phyloP scores from a whole-genome alignment of 2,329 filamentous ascomycete genomes.

The Exserohilum rostratum region DNA sequence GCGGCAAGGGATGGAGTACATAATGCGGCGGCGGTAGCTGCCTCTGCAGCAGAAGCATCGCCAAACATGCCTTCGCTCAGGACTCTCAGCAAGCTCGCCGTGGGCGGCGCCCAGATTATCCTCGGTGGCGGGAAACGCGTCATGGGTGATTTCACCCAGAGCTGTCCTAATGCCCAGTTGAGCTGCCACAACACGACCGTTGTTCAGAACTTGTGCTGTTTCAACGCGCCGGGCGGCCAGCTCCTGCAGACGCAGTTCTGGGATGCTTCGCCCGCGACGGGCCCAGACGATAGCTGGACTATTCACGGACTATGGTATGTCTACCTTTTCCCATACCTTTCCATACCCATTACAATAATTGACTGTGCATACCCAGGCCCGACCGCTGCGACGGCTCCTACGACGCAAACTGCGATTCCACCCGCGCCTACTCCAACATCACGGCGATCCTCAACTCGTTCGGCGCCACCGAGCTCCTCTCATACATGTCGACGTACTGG shows the following conservation, averaged over 20 bases:
- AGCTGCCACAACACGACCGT: conserved; percentile 69
- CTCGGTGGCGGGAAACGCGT: conserved; percentile 35
- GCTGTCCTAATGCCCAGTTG: conserved; percentile 53
- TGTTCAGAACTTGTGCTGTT: conserved; percentile 72
- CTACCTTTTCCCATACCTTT: neutral
- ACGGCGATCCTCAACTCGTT: conserved; percentile 64
- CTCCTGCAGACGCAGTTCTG: conserved; percentile 79
- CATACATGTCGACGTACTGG: conserved; percentile 75
- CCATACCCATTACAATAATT: too few relatives aligned
- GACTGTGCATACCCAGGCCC: conserved; percentile 42
- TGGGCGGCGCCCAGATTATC: conserved; percentile 44
- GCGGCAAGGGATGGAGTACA: conserved; percentile 32
- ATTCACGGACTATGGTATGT: conserved; percentile 71
- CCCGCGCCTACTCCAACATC: conserved; percentile 69
- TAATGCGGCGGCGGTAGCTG: conserved; percentile 29
- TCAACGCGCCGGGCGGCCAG: conserved; percentile 73
- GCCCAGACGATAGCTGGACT: conserved; percentile 74
- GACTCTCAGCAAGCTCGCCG: conserved; percentile 45
- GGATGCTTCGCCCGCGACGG: conserved; percentile 69
- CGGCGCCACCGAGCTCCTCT: conserved; percentile 62
- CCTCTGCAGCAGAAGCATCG: conserved; percentile 30
- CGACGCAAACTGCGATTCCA: conserved; percentile 68
- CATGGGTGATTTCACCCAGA: conserved; percentile 30
- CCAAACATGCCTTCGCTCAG: conserved; percentile 43
- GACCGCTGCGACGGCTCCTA: conserved; percentile 71